phyloP scores from a whole-genome alignment of 163 green algal genomes.

The Scenedesmus sp. region DNA sequence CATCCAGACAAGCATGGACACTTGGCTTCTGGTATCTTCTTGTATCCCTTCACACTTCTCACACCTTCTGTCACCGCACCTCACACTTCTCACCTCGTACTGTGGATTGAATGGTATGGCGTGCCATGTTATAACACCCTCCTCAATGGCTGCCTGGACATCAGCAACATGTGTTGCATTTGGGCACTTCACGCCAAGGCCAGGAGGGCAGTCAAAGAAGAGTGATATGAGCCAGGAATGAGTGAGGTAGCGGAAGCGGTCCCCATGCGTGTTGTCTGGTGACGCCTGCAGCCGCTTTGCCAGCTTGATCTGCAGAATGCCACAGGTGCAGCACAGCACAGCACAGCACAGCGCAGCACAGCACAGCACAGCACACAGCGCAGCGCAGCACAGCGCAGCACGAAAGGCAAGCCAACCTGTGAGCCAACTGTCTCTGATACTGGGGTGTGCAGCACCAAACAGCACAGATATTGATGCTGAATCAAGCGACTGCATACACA shows the following conservation, averaged over 20 bases:
- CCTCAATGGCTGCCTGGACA: conserved; percentile 50
- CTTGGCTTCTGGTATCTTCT: too few species aligned
- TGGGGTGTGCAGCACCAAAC: background rate
- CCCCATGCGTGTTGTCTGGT: background rate
- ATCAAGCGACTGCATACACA: too few species aligned
- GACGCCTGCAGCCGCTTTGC: background rate
- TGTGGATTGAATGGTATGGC: conserved; percentile 14
- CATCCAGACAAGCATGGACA: too few species aligned
- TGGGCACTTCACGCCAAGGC: conserved; percentile 67
- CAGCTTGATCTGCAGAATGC: conserved; percentile 10
- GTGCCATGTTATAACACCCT: conserved; percentile 58
- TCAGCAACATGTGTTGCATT: conserved; percentile 32
- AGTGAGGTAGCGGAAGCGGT: conserved; percentile 28
- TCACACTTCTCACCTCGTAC: conserved; percentile 23
- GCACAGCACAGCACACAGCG: background rate
- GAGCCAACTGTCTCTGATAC: background rate
- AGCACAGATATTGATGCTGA: background rate
- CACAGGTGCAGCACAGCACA: background rate
- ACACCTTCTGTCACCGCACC: background rate
- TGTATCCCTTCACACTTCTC: background rate
- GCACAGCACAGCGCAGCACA: too few species aligned
- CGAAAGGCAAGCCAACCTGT: background rate
- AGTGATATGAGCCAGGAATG: conserved; percentile 73
- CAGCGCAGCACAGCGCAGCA: too few species aligned
- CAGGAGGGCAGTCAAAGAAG: conserved; percentile 72